Evolutionary conservation across 306 rosid species (phyloP), one percentile per base, ranked within the genome.

Genomic region (Prunus mume): DNA sequence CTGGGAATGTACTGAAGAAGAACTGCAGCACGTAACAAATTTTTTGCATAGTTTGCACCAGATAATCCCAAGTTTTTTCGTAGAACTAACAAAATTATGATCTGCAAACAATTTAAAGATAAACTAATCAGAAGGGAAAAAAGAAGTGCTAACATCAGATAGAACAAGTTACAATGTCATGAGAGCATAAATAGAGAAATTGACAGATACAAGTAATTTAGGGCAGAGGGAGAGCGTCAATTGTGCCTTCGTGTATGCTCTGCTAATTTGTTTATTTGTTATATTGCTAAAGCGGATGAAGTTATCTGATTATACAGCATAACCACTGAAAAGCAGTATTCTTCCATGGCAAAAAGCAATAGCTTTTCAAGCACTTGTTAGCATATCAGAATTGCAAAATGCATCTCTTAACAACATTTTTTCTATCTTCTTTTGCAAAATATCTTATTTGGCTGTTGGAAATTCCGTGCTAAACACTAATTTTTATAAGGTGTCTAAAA

Each of bases 1-100:
- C 90, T 91, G 75, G 98, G 98, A 68, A 87, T 60, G 62, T 87
- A 93, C 86, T 91, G 98, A 79, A 83, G 83, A 67, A 88, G 93
- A 68, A 93, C 54, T 3, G 86, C 86, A 49, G 78, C 75, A 28
- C 91, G 92, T 28, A 93, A 77, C 67, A 91, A 84, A 82, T 91
- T 89, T 79, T 91, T 91, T 0, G 92, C 97, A 75, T 83, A 79
- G 80, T 88, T 90, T 77, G 97, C 97, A 87, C 92, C 93, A 25
- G 91, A 88, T 74, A 68, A 41, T 73, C 86, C 93, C 87, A 88
- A 76, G 68, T 58, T 66, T 11, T 15, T 27, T 65, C 88, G 92
- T 69, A 93, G 71, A 63, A 90, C 70, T 18, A 84, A 9, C 49
- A 82, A 22, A 74, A 91, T 60, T 79, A 93, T 80, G 62, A 93